Evolutionary conservation across 306 rosid genomes (phyloP), one percentile per base, ranked within the genome.

Genomic region (Dryas octopetala): DNA sequence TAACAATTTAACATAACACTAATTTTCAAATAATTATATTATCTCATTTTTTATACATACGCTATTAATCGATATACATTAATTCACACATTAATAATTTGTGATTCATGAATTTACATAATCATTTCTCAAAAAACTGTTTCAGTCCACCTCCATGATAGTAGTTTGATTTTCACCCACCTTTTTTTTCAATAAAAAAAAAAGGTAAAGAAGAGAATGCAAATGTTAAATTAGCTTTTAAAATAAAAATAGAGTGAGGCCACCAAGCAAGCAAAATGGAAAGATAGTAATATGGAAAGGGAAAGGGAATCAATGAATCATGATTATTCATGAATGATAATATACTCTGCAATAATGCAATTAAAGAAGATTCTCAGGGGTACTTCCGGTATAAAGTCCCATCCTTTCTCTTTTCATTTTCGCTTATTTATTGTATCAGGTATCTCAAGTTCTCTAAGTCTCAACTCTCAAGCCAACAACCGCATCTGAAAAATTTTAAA

Each of bases 361-460:
- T 68, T 17, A 85, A 65, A n/a, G 71, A 54, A 66, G 43, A 72
- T 17, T 5, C 4, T 4, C 7, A 73, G 73, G 89, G 89, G 75
- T 40, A 87, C 15, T 65, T 51, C 43, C 1, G 91, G 59, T 3
- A 82, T 68, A 41, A 12, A 49, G 38, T 32, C 3, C 5, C 50
- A 8, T 1, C 28, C 7, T 41, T 63, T 12, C 38, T 1, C 38
- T 62, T 62, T 28, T 17, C 5, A 15, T 1, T 16, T 50, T 16
- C 26, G 63, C 44, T 32, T 16, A 70, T 52, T 70, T 16, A 70
- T 38, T 68, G 59, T 23, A 15, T 32, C 64, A 59, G 32, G 13
- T 12, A 10, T 28, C 66, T 38, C 38, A 32, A 32, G 38, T 32
- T 32, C 66, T 14, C 19, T 1, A 11, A 40, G 12, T 26, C 8